Evolutionary conservation across 23 red algal genomes (phyloP).

Genomic region (Pyropia haitanensis): DNA sequence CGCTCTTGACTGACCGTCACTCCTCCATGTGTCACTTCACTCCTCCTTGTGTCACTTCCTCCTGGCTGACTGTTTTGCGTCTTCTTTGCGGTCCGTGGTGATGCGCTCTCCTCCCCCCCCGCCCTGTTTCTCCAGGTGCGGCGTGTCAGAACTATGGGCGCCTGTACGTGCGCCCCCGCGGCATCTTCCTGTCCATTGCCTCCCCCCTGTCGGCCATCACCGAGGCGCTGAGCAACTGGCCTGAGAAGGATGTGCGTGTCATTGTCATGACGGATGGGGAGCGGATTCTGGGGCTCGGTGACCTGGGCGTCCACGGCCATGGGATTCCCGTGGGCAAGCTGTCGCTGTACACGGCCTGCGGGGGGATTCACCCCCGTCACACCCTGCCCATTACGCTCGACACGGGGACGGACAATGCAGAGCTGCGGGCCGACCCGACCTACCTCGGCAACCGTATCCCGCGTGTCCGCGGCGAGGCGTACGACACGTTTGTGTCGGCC

Average conservation of each 20-base stretch:
- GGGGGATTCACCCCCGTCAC: conserved; percentile 52
- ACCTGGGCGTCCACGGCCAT: conserved; percentile 75
- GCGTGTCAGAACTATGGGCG: conserved; percentile 64
- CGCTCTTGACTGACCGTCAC: no score
- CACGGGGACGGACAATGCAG: conserved; percentile 58
- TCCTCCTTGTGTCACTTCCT: no score
- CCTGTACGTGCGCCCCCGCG: conserved; percentile 57
- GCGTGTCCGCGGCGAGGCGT: conserved; percentile 63
- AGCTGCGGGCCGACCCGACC: conserved; percentile 35
- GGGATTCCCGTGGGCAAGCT: conserved; percentile 89
- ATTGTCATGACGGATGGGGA: conserved; percentile 85
- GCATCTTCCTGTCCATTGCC: conserved; percentile 60
- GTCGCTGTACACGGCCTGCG: conserved; percentile 79
- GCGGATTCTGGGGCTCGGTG: conserved; percentile 83
- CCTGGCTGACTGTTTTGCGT: no score
- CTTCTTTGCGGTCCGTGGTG: no score
- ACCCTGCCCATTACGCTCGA: conserved; percentile 82
- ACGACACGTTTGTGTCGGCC: conserved; percentile 77
- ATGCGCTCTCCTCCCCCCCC: no score
- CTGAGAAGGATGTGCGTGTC: conserved; percentile 35
- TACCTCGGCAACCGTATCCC: conserved; percentile 55
- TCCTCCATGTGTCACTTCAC: no score
- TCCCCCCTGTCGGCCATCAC: conserved; percentile 24
- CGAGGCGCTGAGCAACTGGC: conserved; percentile 61
- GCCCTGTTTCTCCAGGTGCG: not conserved